Evolutionary conservation across 257 asterid genomes (phyloP).

Genomic region (Nicotiana benthamiana): DNA sequence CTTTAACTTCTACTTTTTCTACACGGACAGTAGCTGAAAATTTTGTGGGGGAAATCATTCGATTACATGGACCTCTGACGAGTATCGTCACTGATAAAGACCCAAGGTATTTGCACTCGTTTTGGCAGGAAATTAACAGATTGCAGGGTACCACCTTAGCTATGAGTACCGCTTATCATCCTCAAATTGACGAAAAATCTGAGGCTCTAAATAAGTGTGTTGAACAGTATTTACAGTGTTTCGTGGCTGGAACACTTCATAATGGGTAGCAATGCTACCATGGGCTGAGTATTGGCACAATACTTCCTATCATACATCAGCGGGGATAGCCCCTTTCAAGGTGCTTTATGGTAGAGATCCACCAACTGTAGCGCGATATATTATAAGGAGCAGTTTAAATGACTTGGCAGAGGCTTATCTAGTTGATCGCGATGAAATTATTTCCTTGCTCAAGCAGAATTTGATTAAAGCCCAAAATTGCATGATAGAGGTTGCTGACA

Average conservation of each 20-base stretch:
- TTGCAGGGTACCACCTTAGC: neutral
- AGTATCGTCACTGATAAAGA: neutral
- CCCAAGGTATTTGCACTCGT: neutral
- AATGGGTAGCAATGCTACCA: neutral
- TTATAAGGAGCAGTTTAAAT: neutral
- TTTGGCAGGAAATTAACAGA: neutral
- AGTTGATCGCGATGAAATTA: neutral
- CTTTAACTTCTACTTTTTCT: neutral
- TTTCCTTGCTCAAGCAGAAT: neutral
- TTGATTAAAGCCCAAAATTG: neutral
- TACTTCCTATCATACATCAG: neutral
- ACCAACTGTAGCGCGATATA: neutral
- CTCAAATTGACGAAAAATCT: neutral
- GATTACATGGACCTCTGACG: neutral
- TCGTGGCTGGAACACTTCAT: neutral
- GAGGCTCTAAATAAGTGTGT: neutral
- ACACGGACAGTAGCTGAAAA: neutral
- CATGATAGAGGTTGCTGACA: neutral
- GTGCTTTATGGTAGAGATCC: neutral
- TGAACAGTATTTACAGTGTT: neutral
- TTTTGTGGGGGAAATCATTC: neutral
- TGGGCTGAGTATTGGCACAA: neutral
- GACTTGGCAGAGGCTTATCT: neutral
- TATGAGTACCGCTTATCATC: neutral
- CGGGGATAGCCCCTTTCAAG: neutral